These are phyloP conservation scores for Farysia itapuensis DNA, from an alignment of 1,284 basidiomycete species.

Conservation along the genomic window DNA sequence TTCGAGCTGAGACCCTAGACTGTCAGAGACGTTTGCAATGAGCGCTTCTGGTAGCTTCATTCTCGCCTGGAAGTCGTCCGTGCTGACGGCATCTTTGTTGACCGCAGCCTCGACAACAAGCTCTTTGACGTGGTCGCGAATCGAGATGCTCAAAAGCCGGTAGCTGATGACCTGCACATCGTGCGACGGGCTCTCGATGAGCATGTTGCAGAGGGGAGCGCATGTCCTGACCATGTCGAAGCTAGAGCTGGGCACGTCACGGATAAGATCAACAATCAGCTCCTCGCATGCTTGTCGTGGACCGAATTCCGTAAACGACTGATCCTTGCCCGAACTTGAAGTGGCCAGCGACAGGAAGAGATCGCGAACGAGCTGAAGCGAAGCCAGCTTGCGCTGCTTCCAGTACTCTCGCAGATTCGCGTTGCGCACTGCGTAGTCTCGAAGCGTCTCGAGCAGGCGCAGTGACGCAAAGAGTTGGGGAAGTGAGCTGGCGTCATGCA, in stretches of 20 bases:
- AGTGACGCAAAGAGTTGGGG: conserved; percentile 72
- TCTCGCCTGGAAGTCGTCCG: conserved; percentile 14
- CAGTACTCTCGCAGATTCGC: conserved; percentile 72
- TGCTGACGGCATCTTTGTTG: conserved; percentile 12
- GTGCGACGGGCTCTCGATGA: conserved; percentile 24
- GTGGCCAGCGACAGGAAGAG: conserved; percentile 64
- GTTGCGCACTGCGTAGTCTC: conserved; percentile 74
- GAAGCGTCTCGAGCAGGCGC: conserved; percentile 70
- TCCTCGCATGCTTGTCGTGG: conserved; percentile 30
- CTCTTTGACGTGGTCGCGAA: conserved; percentile 41
- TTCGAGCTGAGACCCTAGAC: conserved; percentile 14
- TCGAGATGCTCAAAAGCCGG: conserved; percentile 20
- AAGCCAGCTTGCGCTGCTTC: conserved; percentile 66
- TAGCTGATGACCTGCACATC: conserved; percentile 45
- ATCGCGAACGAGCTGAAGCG: conserved; percentile 68
- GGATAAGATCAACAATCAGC: conserved; percentile 40
- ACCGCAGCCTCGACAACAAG: conserved; percentile 48
- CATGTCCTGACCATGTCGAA: conserved; percentile 24
- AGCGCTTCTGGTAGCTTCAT: conserved; percentile 17
- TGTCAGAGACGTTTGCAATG: conserved; percentile 22
- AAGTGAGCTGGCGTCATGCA: conserved; percentile 68
- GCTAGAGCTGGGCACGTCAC: conserved; percentile 16
- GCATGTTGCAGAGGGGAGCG: conserved; percentile 14
- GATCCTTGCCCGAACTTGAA: neutral
- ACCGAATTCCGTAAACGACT: neutral